Conservation (phyloP, 2,329 filamentous ascomycete genomes). For the Pestalotiopsis sp. region DNA sequence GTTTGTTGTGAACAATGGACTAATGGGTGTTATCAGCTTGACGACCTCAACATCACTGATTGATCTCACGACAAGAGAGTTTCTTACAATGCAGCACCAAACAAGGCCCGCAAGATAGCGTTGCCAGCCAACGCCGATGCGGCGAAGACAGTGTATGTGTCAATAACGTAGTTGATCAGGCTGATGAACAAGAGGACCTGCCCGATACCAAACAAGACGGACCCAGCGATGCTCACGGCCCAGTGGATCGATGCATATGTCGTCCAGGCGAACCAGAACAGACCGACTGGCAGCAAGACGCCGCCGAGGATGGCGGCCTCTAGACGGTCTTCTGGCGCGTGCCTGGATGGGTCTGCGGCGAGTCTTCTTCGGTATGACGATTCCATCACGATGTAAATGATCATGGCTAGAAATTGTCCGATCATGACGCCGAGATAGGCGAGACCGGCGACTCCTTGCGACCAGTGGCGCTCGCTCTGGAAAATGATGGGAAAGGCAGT, state of each 20-base stretch:
- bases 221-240: conserved; percentile 39
- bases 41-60: not conserved
- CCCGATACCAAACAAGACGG: conserved; percentile 34
- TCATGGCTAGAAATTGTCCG: conserved; percentile 61
- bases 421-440: conserved; percentile 68
- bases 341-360: conserved; percentile 46
- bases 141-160: conserved; percentile 56
- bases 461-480: conserved; percentile 58
- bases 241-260: conserved; percentile 52
- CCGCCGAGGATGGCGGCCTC: conserved; percentile 62
- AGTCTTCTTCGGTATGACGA: conserved; percentile 47
- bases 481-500: conserved; percentile 66
- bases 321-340: conserved; percentile 65
- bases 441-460: conserved; percentile 58
- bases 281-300: conserved; percentile 58
- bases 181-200: conserved; percentile 56
- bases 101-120: conserved; percentile 58
- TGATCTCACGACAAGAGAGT: not conserved
- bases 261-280: conserved; percentile 71
- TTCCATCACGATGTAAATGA: conserved; percentile 56
- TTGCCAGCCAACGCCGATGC: conserved; percentile 75
- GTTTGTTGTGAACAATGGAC: conserved; percentile 36
- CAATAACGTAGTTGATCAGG: conserved; percentile 58
- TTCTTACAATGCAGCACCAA: conserved; percentile 54
- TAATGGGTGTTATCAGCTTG: not conserved